Conservation (phyloP, 306 rosid genomes). For the Trifolium repens region DNA sequence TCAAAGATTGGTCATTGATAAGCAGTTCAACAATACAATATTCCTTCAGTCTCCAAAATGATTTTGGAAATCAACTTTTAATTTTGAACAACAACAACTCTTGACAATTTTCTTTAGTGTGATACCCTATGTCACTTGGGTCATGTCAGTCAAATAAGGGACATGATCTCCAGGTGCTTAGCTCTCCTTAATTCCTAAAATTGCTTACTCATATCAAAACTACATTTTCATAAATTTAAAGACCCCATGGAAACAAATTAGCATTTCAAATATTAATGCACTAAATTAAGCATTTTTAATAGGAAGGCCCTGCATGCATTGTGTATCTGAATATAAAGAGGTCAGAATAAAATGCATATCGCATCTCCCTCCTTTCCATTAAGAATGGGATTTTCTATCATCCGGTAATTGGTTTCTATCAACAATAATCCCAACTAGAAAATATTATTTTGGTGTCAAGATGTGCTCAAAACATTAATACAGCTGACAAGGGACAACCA, state of each 20-base stretch:
- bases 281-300: not conserved
- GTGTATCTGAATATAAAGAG: conserved; percentile 3
- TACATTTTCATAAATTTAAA: conserved; percentile 8
- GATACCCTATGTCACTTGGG: not conserved
- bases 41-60: conserved; percentile 7
- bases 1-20: conserved; percentile 7
- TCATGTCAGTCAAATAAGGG: not conserved
- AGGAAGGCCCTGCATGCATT: not conserved
- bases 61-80: conserved; percentile 7
- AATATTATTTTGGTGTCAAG: not conserved
- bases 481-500: not conserved
- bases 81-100: not conserved
- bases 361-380: conserved; percentile 19
- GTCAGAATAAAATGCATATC: conserved; percentile 18
- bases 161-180: conserved; percentile 18
- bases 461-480: conserved; percentile 23
- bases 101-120: not conserved
- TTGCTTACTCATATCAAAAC: not conserved
- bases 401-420: conserved; percentile 22
- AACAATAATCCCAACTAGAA: conserved; percentile 32
- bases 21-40: conserved; percentile 20
- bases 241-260: not conserved
- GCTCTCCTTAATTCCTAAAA: conserved; percentile 10
- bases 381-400: conserved; percentile 27
- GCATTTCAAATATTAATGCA: conserved; percentile 17